phyloP scores from a whole-genome alignment of 352 stramenopile species.

The Phytophthora brassicae region DNA sequence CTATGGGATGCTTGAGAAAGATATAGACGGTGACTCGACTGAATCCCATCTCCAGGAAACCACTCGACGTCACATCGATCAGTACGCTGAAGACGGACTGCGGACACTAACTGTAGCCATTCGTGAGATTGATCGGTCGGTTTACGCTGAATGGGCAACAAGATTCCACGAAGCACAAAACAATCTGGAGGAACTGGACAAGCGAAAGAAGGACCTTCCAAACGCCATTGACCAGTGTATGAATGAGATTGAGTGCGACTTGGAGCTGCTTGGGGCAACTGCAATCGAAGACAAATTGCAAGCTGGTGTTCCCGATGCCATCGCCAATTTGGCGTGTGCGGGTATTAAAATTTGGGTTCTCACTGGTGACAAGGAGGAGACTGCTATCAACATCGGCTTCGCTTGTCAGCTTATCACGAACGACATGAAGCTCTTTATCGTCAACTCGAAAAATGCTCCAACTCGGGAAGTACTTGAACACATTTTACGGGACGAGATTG shows the following conservation, averaged over 20 bases:
- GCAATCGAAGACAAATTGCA: slow-evolving; percentile 95
- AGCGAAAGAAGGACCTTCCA: slow-evolving; percentile 70
- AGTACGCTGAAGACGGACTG: slow-evolving; percentile 86
- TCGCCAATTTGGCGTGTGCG: slow-evolving; percentile 78
- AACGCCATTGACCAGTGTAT: slow-evolving; percentile 81
- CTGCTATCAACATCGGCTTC: slow-evolving; percentile 94
- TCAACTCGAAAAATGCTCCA: slow-evolving; percentile 59
- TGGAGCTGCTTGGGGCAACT: slow-evolving; percentile 88
- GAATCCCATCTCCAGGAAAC: slow-evolving; percentile 39
- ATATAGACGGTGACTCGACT: slow-evolving; percentile 24
- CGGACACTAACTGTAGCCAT: slow-evolving; percentile 86
- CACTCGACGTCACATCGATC: slow-evolving; percentile 67
- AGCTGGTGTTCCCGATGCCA: slow-evolving; percentile 86
- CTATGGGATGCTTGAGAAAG: slow-evolving; percentile 49
- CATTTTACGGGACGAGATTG: slow-evolving; percentile 52
- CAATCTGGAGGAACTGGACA: slow-evolving; percentile 74
- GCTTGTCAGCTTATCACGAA: slow-evolving; percentile 87
- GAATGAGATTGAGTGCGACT: slow-evolving; percentile 80
- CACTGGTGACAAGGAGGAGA: slow-evolving; percentile 94
- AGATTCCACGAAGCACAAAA: slow-evolving; percentile 73
- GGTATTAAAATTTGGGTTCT: slow-evolving; percentile 95
- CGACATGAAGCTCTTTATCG: slow-evolving; percentile 72
- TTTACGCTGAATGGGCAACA: slow-evolving; percentile 57
- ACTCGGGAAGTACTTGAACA: slow-evolving; percentile 51
- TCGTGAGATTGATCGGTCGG: slow-evolving; percentile 51